These are phyloP conservation scores for Tilletiopsis washingtonensis DNA, from an alignment of 1,284 basidiomycete species.

Conservation along the genomic window DNA sequence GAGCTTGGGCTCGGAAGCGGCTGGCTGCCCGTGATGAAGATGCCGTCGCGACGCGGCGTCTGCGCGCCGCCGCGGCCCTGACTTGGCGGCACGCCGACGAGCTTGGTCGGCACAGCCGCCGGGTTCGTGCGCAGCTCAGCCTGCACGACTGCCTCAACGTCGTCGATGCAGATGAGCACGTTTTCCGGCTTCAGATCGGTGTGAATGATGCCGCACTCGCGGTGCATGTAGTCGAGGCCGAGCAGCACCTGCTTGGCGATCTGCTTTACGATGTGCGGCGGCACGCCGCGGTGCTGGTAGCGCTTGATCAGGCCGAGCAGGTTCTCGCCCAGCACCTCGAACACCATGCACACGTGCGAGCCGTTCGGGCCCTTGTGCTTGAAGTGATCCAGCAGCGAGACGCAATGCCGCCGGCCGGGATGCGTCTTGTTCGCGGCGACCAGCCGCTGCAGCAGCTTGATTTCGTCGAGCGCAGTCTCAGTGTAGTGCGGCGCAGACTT, in stretches of 20 bases:
- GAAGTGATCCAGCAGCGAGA: conserved; percentile 94
- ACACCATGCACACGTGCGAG: conserved; percentile 98
- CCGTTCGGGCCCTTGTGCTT: conserved; percentile 93
- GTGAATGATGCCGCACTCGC: conserved; percentile 81
- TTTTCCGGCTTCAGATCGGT: conserved; percentile 93
- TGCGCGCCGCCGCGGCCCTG: conserved; percentile 95
- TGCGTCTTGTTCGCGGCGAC: conserved; percentile 68
- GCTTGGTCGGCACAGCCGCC: conserved; percentile 61
- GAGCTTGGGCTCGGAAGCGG: conserved; percentile 72
- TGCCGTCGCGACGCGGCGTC: conserved; percentile 78
- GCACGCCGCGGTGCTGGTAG: conserved; percentile 89
- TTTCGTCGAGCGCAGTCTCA: conserved; percentile 96
- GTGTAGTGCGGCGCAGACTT: conserved; percentile 96
- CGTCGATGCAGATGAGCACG: conserved; percentile 92
- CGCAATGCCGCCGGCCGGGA: conserved; percentile 56
- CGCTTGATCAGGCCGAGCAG: conserved; percentile 95
- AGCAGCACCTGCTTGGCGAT: conserved; percentile 94
- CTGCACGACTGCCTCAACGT: conserved; percentile 88
- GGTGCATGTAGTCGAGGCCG: conserved; percentile 94
- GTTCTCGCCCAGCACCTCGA: conserved; percentile 96
- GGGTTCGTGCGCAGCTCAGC: conserved; percentile 65
- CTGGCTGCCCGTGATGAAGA: conserved; percentile 87
- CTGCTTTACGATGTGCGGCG: conserved; percentile 85
- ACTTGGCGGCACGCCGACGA: conserved; percentile 89
- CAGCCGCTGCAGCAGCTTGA: conserved; percentile 90